Conservation (phyloP, 345 rosid genomes). For the Corymbia maculata region DNA sequence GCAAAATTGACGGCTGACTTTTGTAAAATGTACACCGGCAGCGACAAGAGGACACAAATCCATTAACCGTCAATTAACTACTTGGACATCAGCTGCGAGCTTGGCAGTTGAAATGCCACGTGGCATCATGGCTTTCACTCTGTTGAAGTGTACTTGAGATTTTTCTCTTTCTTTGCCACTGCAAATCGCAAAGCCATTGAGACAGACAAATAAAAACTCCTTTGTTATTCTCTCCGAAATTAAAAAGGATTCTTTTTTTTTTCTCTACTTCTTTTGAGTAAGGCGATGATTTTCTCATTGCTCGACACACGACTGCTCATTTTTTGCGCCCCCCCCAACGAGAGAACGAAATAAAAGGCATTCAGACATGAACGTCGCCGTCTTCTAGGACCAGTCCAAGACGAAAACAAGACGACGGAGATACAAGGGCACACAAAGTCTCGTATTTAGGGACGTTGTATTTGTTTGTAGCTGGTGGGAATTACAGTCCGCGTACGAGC, state of each 20-base stretch:
- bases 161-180: neutral
- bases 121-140: conserved; percentile 25
- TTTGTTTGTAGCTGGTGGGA: neutral
- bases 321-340: neutral
- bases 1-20: neutral
- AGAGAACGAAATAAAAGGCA: neutral
- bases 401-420: neutral
- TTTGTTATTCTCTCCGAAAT: neutral
- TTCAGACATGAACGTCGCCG: neutral
- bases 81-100: neutral
- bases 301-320: neutral
- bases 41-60: neutral
- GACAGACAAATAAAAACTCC: neutral
- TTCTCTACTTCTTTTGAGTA: neutral
- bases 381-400: neutral
- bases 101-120: conserved; percentile 23
- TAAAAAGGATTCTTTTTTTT: neutral
- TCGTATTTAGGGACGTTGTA: neutral
- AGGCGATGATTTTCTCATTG: neutral
- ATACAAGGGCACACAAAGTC: neutral
- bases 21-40: neutral
- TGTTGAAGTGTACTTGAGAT: neutral
- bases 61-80: neutral
- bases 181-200: neutral
- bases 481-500: neutral